These are phyloP conservation scores for Mesembryanthemum crystallinum DNA, from an alignment of 148 eudicot genomes.

Conservation along the genomic window DNA sequence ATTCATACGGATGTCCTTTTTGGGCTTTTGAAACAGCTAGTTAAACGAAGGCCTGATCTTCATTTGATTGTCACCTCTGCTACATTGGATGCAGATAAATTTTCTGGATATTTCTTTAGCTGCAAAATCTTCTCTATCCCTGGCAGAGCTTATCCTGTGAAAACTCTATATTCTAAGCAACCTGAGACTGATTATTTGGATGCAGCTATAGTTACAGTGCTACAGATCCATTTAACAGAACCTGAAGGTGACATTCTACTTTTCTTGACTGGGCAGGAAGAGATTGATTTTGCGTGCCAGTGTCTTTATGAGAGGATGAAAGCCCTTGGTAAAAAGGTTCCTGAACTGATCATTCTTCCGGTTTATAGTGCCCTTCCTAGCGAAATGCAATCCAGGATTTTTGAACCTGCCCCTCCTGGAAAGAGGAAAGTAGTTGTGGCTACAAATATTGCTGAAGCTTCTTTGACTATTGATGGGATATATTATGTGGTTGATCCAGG, in stretches of 20 bases:
- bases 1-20: slow-evolving; percentile 90
- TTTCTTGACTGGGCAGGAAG: slow-evolving; percentile 94
- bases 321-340: slow-evolving; percentile 75
- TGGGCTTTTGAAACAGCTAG: slow-evolving; percentile 69
- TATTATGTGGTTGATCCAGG: slow-evolving; percentile 89
- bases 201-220: slow-evolving; percentile 75
- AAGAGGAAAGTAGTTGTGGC: slow-evolving; percentile 96
- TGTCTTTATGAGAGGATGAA: slow-evolving; percentile 89
- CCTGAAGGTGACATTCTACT: slow-evolving; percentile 88
- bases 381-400: slow-evolving; percentile 91
- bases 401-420: slow-evolving; percentile 94
- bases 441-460: slow-evolving; percentile 98
- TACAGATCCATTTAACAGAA: slow-evolving; percentile 84
- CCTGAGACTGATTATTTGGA: slow-evolving; percentile 88
- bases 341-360: slow-evolving; percentile 82
- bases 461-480: slow-evolving; percentile 94
- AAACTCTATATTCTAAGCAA: slow-evolving; percentile 73
- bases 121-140: slow-evolving; percentile 88
- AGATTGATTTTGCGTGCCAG: slow-evolving; percentile 88
- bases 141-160: slow-evolving; percentile 82
- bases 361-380: slow-evolving; percentile 95
- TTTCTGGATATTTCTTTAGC: slow-evolving; percentile 76
- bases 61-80: slow-evolving; percentile 92
- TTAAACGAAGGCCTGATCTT: slow-evolving; percentile 74
- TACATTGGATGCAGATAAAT: slow-evolving; percentile 87